These are phyloP conservation scores for Radiomyces spectabilis DNA, from an alignment of 192 early-diverging fungal genomes.

Conservation along the genomic window DNA sequence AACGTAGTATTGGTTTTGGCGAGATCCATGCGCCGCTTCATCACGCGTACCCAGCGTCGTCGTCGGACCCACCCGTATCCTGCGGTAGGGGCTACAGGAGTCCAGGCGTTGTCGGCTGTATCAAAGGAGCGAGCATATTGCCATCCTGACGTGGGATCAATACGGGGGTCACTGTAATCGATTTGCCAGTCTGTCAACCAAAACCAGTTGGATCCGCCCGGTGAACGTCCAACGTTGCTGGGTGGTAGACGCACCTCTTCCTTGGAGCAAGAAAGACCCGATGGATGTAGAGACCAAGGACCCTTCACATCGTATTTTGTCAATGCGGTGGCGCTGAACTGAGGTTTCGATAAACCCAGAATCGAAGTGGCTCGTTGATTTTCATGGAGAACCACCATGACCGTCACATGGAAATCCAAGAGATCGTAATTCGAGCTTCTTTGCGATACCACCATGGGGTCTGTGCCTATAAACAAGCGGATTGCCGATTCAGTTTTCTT, in stretches of 20 bases:
- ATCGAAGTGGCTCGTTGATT: constrained; percentile 56
- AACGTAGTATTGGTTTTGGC: constrained; percentile 7
- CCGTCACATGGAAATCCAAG: background rate
- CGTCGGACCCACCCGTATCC: constrained; percentile 55
- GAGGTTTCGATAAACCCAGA: constrained; percentile 39
- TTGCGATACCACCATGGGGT: too few species aligned
- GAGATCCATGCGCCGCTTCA: constrained; percentile 60
- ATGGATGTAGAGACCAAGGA: constrained; percentile 53
- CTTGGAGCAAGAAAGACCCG: constrained; percentile 40
- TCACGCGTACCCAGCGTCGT: constrained; percentile 69
- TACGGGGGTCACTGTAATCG: constrained; percentile 49
- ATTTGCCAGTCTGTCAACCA: constrained; percentile 79
- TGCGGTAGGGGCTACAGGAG: constrained; percentile 34
- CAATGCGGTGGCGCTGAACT: constrained; percentile 43
- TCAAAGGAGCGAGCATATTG: constrained; percentile 60
- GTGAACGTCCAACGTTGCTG: constrained; percentile 9
- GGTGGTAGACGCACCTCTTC: constrained; percentile 49
- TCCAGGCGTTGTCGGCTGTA: constrained; percentile 45
- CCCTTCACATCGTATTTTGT: constrained; percentile 44
- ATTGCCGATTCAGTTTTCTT: too few species aligned
- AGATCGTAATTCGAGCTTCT: too few species aligned
- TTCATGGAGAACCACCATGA: constrained; percentile 56
- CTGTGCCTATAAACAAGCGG: too few species aligned
- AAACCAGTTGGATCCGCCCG: constrained; percentile 48
- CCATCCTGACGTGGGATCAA: constrained; percentile 64